Evolutionary conservation across 495 filamentous ascomycete genomes (phyloP).

Genomic region (Xylaria scruposa): DNA sequence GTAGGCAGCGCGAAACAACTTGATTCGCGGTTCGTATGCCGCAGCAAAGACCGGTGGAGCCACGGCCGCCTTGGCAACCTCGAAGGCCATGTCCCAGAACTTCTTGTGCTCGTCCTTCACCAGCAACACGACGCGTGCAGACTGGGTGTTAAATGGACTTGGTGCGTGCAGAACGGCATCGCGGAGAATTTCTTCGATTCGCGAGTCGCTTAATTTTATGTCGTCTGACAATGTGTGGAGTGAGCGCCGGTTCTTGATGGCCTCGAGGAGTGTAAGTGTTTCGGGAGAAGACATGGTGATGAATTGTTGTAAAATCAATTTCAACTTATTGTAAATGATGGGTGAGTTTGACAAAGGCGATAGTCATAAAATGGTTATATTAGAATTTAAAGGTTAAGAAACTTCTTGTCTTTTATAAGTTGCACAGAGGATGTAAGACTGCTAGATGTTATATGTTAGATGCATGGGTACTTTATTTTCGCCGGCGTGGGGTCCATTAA

Average conservation of each 20-base stretch:
- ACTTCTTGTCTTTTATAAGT: not conserved
- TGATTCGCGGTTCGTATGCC: not conserved
- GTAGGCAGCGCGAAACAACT: slow-evolving; percentile 2
- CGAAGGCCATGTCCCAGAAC: slow-evolving; percentile 5
- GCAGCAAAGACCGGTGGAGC: not conserved
- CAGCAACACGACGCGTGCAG: not conserved
- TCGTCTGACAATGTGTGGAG: not conserved
- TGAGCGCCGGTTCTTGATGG: slow-evolving; percentile 9
- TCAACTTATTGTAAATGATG: not conserved
- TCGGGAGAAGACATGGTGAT: not conserved
- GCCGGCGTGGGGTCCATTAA: not conserved
- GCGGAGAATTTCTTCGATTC: not conserved
- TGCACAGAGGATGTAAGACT: not conserved
- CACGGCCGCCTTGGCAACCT: not conserved
- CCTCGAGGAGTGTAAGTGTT: not conserved
- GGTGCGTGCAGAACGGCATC: not conserved
- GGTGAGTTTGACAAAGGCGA: not conserved
- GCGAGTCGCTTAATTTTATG: not conserved
- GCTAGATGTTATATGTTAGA: not conserved
- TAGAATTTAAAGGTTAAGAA: not conserved
- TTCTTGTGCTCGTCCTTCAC: not conserved
- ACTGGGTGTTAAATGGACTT: not conserved
- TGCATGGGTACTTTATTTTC: not conserved
- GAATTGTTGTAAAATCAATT: not conserved
- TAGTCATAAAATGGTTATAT: not conserved